Evolutionary conservation across 371 early-diverging fungal genomes (phyloP), one percentile per base, ranked within the genome.

Genomic region (Mucor indicus): DNA sequence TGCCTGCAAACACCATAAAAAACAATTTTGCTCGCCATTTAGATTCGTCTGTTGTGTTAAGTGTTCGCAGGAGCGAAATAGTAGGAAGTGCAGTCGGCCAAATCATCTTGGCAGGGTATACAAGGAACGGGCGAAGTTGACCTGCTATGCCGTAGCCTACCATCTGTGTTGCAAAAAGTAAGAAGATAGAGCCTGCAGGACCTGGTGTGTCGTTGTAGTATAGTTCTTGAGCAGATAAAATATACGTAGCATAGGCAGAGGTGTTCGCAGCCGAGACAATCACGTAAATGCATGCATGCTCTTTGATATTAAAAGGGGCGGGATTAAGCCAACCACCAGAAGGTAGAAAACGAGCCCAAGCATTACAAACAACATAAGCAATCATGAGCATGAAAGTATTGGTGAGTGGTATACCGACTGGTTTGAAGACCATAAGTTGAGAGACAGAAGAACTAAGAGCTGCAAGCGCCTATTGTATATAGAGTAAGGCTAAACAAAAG

Each of bases 81-180:
- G 75, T 79, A 31, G 91, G 81, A 25, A 96, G 69, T 22, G 73
- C 78, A 11, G 78, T 67, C 5, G 95, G 95, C 95, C 95, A 96
- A 25, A 92, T 74, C 92, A 96, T 93, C 25, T 73, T 69, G 3
- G 85, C 69, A 13, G 94, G 93, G 31, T 84, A 78, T 9, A 96
- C 91, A 16, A 95, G 70, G 67, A 85, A 90, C 5, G 75, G 68
- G 21, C 93, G 83, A 17, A 82, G 71, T 17, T 91, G 67, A 15
- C 95, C 97, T 7, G 85, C 76, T 55, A 93, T 80, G 32, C 93
- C 92, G 59, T 85, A 90, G 32, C 95, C 93, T 44, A 90, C 69
- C 51, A 87, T 56, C 57, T 91, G 88, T 11, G 90, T 85, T 3
- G 79, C 76, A 41, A 81, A 49, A 24, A 85, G 52, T 19, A 85